These are phyloP conservation scores for Gryganskiella cystojenkinii DNA, from an alignment of 192 early-diverging fungal species.

Conservation along the genomic window DNA sequence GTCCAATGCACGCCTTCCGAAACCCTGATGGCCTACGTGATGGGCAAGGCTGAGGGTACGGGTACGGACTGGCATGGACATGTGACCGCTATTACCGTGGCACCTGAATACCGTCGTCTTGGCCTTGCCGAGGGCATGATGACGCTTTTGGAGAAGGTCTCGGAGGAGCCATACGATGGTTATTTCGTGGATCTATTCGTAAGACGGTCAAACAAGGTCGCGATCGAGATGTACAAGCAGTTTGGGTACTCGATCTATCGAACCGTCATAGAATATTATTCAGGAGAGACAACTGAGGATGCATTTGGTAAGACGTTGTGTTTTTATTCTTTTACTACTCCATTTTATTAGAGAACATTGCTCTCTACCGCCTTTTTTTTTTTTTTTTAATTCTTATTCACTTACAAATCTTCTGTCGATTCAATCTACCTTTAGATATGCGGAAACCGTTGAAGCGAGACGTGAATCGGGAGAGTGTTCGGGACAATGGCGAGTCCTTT, in stretches of 20 bases:
- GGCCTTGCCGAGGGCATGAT: slow-evolving; percentile 92
- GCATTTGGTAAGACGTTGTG: slow-evolving; percentile 74
- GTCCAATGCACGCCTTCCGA: slow-evolving; percentile 80
- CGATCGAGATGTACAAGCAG: slow-evolving; percentile 91
- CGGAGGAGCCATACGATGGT: slow-evolving; percentile 88
- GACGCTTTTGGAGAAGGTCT: slow-evolving; percentile 89
- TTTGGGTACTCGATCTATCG: slow-evolving; percentile 95
- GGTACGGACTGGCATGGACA: slow-evolving; percentile 96
- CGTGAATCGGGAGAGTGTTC: slow-evolving; percentile 68
- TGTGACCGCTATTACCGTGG: slow-evolving; percentile 97
- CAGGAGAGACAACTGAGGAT: slow-evolving; percentile 79
- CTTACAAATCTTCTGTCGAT: not conserved
- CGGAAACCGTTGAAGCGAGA: slow-evolving; percentile 92
- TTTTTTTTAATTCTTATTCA: slow-evolving; percentile 7
- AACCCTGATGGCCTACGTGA: slow-evolving; percentile 90
- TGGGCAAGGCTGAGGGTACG: slow-evolving; percentile 96
- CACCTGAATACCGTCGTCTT: slow-evolving; percentile 92
- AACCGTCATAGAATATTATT: slow-evolving; percentile 91
- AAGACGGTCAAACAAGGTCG: slow-evolving; percentile 89
- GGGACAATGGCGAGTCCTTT: slow-evolving; percentile 64
- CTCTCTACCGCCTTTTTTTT: not conserved
- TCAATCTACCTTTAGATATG: slow-evolving; percentile 80
- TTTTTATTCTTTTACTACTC: not conserved
- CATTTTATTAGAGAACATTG: not conserved
- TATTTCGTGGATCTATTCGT: slow-evolving; percentile 99